phyloP scores from a whole-genome alignment of 345 rosid genomes.

The Eucalyptus marginata region DNA sequence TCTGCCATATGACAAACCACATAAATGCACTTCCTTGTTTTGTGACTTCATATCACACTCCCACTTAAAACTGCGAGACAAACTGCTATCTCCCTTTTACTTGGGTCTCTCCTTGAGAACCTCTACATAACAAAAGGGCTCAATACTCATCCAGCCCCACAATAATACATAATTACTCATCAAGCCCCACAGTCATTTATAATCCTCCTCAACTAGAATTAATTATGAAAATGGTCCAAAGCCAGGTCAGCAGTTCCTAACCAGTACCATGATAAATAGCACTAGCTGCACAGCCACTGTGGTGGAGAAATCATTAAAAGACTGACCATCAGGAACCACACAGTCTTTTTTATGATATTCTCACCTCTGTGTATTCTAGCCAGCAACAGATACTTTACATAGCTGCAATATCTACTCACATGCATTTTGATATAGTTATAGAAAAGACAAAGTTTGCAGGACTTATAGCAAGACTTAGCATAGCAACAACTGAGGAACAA shows the following conservation, averaged over 20 bases:
- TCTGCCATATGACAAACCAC: neutral
- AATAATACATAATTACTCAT: neutral
- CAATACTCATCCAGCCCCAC: neutral
- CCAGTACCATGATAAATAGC: neutral
- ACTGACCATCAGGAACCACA: neutral
- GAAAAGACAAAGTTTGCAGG: neutral
- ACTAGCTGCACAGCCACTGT: neutral
- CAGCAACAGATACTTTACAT: neutral
- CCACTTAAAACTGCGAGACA: neutral
- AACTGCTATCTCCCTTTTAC: neutral
- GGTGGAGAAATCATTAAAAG: neutral
- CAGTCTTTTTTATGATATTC: accelerated
- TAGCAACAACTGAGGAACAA: neutral
- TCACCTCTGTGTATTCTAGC: neutral
- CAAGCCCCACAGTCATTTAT: neutral
- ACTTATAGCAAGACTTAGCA: neutral
- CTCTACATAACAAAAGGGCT: neutral
- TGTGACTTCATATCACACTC: neutral
- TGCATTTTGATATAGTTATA: accelerated
- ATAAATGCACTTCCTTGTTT: neutral
- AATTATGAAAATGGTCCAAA: neutral
- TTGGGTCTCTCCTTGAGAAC: neutral
- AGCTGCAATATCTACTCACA: accelerated
- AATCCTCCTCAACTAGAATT: neutral
- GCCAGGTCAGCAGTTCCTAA: neutral